Evolutionary conservation across 805 yeast species (phyloP).

Genomic region (Cyberlindnera subsufficiens): DNA sequence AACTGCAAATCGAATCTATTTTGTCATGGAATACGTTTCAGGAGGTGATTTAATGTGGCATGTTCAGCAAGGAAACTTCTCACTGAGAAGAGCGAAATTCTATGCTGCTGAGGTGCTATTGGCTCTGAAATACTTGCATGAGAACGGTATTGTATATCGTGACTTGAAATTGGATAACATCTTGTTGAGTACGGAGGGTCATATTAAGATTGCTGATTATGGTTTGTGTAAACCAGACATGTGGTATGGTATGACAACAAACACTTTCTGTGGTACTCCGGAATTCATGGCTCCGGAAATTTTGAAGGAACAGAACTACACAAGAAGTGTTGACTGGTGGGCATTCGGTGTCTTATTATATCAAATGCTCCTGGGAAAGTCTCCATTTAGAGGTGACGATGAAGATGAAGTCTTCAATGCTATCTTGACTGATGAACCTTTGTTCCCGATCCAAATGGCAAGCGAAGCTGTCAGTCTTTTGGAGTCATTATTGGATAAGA

Average conservation of each 20-base stretch:
- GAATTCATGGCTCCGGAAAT: conserved; percentile 99
- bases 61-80: conserved; percentile 85
- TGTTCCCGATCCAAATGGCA: conserved; percentile 96
- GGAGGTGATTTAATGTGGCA: conserved; percentile 99
- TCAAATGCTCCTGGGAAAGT: conserved; percentile 94
- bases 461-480: conserved; percentile 91
- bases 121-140: conserved; percentile 90
- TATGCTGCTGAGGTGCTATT: conserved; percentile 95
- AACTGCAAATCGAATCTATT: conserved; percentile 93
- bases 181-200: conserved; percentile 83
- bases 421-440: conserved; percentile 90
- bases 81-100: conserved; percentile 89
- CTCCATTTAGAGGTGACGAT: conserved; percentile 96
- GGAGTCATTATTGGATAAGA: conserved; percentile 86
- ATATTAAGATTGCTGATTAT: conserved; percentile 93
- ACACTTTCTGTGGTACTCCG: conserved; percentile 98
- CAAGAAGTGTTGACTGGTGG: conserved; percentile 99
- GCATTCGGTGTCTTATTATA: conserved; percentile 95
- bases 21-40: conserved; percentile 96
- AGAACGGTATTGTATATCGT: conserved; percentile 92
- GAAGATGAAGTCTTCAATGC: conserved; percentile 97
- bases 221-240: conserved; percentile 94
- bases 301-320: conserved; percentile 85
- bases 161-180: conserved; percentile 95
- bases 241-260: conserved; percentile 81